A percentile compares a stretch with the other conserved stretches of the same genome.
Evolutionary conservation across 768 basidiomycete species (phyloP).

Genomic region (Mycena vulgaris): DNA sequence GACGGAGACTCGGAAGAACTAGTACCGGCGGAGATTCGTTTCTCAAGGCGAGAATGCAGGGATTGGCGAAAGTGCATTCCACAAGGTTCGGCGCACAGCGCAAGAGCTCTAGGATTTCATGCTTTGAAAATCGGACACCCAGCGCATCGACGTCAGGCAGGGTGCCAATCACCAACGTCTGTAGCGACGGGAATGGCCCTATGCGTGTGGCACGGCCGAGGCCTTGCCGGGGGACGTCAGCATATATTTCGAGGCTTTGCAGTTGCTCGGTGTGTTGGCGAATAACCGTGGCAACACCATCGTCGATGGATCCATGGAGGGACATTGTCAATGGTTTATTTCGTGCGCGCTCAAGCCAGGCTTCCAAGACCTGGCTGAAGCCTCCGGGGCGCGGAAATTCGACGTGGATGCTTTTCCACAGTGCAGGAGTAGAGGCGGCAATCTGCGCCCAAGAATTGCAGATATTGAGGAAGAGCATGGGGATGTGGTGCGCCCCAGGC

Average conservation of each 20-base stretch:
- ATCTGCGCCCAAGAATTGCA: constrained; percentile 14
- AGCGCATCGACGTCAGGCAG: neutral
- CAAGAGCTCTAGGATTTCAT: neutral
- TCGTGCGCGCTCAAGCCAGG: neutral
- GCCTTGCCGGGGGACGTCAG: neutral
- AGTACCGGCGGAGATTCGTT: no score
- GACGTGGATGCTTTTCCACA: neutral
- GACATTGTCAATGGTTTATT: neutral
- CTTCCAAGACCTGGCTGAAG: neutral
- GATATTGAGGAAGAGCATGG: neutral
- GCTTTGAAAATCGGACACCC: neutral
- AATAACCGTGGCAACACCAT: neutral
- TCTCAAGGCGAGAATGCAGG: no score
- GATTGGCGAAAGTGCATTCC: neutral
- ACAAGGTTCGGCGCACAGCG: constrained; percentile 10
- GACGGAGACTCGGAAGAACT: neutral
- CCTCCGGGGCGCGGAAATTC: neutral
- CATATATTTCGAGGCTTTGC: neutral
- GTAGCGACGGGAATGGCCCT: neutral
- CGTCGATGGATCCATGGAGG: neutral
- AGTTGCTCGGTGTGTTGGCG: neutral
- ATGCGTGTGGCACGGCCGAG: no score
- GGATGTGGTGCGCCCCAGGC: neutral
- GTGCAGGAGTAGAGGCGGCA: neutral
- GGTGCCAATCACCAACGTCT: no score